Conservation (phyloP, 805 yeast genomes). For the Nakazawaea siamensis region DNA sequence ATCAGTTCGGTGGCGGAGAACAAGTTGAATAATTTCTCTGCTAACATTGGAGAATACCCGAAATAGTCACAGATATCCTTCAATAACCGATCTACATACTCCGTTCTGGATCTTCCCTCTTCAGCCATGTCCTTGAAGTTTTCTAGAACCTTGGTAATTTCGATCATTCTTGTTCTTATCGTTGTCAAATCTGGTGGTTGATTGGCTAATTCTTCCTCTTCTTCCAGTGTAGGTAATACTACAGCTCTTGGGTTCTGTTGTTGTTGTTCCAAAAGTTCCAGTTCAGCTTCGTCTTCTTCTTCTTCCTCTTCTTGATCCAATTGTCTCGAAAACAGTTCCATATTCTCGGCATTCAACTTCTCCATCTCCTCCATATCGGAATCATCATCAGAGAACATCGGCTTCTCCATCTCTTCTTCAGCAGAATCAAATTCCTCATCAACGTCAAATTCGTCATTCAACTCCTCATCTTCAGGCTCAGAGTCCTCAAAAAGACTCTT, state of each 20-base stretch:
- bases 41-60: conserved; percentile 86
- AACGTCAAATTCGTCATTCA: conserved; percentile 22
- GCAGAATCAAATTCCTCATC: conserved; percentile 55
- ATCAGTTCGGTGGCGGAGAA: conserved; percentile 94
- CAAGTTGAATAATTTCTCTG: conserved; percentile 86
- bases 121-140: conserved; percentile 78
- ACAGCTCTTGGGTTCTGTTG: conserved; percentile 65
- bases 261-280: conserved; percentile 51
- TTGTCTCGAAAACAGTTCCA: conserved; percentile 68
- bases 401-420: conserved; percentile 50
- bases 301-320: conserved; percentile 52
- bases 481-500: conserved; percentile 73
- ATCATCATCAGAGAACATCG: conserved; percentile 79
- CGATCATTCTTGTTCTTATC: conserved; percentile 90
- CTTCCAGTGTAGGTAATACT: conserved; percentile 64
- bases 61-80: conserved; percentile 88
- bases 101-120: conserved; percentile 80
- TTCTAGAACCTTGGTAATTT: conserved; percentile 88
- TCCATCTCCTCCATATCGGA: conserved; percentile 59
- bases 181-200: conserved; percentile 71
- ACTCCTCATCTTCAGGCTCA: conserved; percentile 38
- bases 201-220: conserved; percentile 41
- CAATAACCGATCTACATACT: conserved; percentile 69
- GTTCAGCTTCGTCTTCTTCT: conserved; percentile 57
- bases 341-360: conserved; percentile 67